Evolutionary conservation across 2,329 filamentous ascomycete genomes (phyloP), one percentile per base, ranked within the genome.

Genomic region (Cladosporium sp.): DNA sequence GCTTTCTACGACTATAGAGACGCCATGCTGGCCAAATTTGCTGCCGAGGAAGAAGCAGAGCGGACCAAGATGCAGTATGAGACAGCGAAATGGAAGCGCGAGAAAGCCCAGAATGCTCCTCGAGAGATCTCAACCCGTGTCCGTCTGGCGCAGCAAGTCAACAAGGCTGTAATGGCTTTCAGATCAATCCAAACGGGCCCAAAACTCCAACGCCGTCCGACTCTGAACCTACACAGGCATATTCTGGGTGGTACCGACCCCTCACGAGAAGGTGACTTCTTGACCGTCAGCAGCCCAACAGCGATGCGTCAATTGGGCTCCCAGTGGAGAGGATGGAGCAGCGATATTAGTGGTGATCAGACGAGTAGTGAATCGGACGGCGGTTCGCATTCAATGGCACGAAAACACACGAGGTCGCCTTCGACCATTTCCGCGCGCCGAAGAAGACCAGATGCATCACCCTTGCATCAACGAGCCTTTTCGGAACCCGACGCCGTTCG

Each of bases 321-420:
- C 32, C 61, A 64, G 49, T 51, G 54, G 19, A 54, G 62, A 49
- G 61, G 57, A n/a, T 65, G 55, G 54, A 66, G 62, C 41, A 66
- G 59, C 49, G 63, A 66, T 43, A 61, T 66, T 27, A 64, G 57
- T 25, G 61, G 59, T 19, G 63, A 66, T 52, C 63, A 66, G 41
- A 64, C 62, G 5, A 61, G 60, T 49, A 66, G 62, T 43, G 61
- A 61, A n/a, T 62, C 59, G 12, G 55, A 62, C 15, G 48, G 32
- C 19, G 25, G 15, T 38, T 20, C 43, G 13, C 43, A 48, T 7
- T 15, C 43, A 19, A 35, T 35, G 13, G 35, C 36, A n/a, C 38
- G 43, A 12, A 38, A 29, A 11, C 36, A 38, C 8, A n/a, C 33
- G 36, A 18, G 43, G 18, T 39, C 43, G 3, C 43, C 43, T 25